phyloP scores from a whole-genome alignment of 352 stramenopile species.

The Stramenopiles sp. region DNA sequence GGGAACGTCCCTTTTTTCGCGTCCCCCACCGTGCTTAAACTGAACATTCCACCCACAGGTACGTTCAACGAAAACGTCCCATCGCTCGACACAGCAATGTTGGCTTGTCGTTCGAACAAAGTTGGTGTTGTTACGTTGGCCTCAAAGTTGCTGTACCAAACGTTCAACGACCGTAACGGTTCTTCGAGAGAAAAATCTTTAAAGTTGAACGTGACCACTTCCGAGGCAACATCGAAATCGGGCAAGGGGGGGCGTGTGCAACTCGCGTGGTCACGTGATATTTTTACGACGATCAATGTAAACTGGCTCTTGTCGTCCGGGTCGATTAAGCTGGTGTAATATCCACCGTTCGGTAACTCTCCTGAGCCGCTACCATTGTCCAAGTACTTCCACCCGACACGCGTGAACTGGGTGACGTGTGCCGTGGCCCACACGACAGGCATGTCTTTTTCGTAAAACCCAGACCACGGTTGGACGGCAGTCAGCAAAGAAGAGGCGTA shows the following conservation, averaged over 20 bases:
- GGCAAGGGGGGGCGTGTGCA: constrained; percentile 14
- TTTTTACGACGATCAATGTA: constrained; percentile 15
- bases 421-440: constrained; percentile 16
- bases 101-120: constrained; percentile 8
- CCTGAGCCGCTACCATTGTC: constrained; percentile 12
- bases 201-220: constrained; percentile 11
- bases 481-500: constrained; percentile 16
- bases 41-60: neutral
- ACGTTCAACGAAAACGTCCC: neutral
- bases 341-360: constrained; percentile 9
- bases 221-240: neutral
- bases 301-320: constrained; percentile 14
- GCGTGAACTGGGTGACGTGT: constrained; percentile 14
- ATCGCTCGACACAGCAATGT: neutral
- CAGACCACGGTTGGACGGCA: constrained; percentile 16
- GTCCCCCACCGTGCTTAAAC: neutral
- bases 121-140: neutral
- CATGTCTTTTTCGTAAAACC: constrained; percentile 16
- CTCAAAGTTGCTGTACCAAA: constrained; percentile 14
- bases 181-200: neutral
- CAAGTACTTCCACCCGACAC: constrained; percentile 13
- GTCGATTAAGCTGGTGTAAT: constrained; percentile 12
- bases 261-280: constrained; percentile 13
- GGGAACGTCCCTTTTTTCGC: neutral
- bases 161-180: neutral